Base-by-base conservation (phyloP, 2,329 filamentous ascomycete genomes). In the Ophiostoma sp. region DNA sequence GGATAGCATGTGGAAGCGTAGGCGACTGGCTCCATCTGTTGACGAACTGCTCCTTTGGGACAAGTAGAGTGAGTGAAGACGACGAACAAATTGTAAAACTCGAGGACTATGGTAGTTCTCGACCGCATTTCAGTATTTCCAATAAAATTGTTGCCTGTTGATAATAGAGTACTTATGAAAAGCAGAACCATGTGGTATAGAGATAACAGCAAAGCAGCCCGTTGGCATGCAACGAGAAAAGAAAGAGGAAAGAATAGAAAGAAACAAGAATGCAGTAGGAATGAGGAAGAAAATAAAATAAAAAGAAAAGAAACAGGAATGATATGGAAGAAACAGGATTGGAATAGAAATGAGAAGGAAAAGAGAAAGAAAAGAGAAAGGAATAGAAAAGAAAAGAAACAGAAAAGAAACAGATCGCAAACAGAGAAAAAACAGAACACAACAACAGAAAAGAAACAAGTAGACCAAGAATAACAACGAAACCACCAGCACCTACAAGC, bases 31-130 rank as follows among this genome's bases (percentile, higher is more conserved):
- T 68, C 67, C 55, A 64, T 47, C 36, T 62, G 36, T 40, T 40
- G 38, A 62, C 14, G 58, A 62, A 62, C 58, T 62, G 58, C 58
- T 62, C 41, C 38, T 40, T 66, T 68, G 49, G 58, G 64, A 38
- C 63, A 49, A 41, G 49, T 14, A 27, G n/a, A 47, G 45, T 3
- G 14, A 16, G 14, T 45, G 2, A 12, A 52, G 27, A 65, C 18
- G 55, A n/a, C 12, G n/a, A 45, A 7, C n/a, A 44, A 14, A 47
- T 27, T 27, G 27, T 27, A 27, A 27, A 27, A 27, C 27, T 27
- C 27, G 27, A 27, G 27, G 27, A 27, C 27, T 27, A 27, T 27
- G 27, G 27, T 2, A 27, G 27, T 27, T 27, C 27, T 27, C 27
- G 27, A 27, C 27, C 27, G 27, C 27, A 27, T 27, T 27, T 27